Evolutionary conservation across 2,329 filamentous ascomycete genomes (phyloP), one percentile per base, ranked within the genome.

Genomic region (Verticillium klebahnii): DNA sequence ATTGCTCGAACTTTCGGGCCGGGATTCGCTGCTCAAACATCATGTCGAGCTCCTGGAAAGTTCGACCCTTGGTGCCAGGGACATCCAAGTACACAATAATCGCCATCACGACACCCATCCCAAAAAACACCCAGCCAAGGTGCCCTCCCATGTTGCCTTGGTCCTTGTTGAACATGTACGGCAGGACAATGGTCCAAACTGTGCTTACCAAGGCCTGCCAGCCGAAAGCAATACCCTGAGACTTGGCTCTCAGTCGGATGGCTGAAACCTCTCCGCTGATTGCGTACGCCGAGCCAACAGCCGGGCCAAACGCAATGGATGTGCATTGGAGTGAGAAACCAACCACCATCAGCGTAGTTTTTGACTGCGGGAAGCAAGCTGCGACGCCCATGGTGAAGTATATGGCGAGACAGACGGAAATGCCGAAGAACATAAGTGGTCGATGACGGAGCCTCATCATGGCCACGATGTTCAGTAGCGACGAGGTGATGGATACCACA

Each of bases 71-170:
- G 9, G 69, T 73, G 29, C 72, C 72, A 0, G 72, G 70, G 1
- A 74, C 61, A 1, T 72, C 64, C 31, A 69, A 71, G 62, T 70
- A 73, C 54, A 69, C 68, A 55, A 68, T 70, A 1, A 70, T 37
- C 2, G 67, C 54, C 63, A 64, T 69, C n/a, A 72, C 23, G 6
- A 73, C 60, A 40, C 67, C 65, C n/a, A 74, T 66, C 0, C 69
- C 74, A 0, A 72, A 72, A 62, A 77, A 80, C 2, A 80, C 67
- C 56, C 79, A 80, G 0, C 70, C 71, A 2, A 75, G 75, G 64
- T 78, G 78, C 0, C 72, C 76, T 7, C 75, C 74, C 0, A 80
- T 68, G 17, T 77, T 74, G 0, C 66, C 69, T 36, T 70, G 67
- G 40, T 74, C 72, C 1, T 62, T 60, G 39, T 71, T 71, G 50